Conservation (phyloP, 495 filamentous ascomycete genomes). For the Penicillium manginii region DNA sequence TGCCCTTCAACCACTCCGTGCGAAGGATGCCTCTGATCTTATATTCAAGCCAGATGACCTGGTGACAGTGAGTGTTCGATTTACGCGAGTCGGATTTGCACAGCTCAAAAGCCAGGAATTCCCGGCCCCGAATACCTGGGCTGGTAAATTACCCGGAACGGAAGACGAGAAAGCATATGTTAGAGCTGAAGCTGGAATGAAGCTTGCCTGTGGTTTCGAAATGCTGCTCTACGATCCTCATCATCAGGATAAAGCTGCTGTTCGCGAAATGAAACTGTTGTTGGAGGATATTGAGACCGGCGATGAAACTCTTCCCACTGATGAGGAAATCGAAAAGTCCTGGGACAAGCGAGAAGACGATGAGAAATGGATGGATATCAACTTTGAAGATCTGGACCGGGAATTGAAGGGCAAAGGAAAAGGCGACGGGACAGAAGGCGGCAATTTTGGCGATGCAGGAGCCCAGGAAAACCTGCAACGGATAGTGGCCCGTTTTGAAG, state of each 20-base stretch:
- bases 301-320: conserved; percentile 65
- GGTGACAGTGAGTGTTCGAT: conserved; percentile 74
- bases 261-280: conserved; percentile 73
- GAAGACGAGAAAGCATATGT: conserved; percentile 43
- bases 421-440: conserved; percentile 32
- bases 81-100: conserved; percentile 88
- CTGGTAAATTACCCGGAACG: conserved; percentile 37
- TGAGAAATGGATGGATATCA: conserved; percentile 92
- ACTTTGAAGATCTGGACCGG: conserved; percentile 83
- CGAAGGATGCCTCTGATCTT: conserved; percentile 47
- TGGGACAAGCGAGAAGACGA: conserved; percentile 76
- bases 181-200: conserved; percentile 80
- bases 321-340: conserved; percentile 65
- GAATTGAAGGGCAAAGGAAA: conserved; percentile 66
- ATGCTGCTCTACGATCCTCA: conserved; percentile 74
- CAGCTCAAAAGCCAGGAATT: conserved; percentile 94
- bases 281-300: conserved; percentile 72
- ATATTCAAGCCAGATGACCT: conserved; percentile 76
- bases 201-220: conserved; percentile 87
- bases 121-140: conserved; percentile 66
- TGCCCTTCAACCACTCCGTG: conserved; percentile 68
- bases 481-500: conserved; percentile 88
- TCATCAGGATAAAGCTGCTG: conserved; percentile 63
- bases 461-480: conserved; percentile 84
- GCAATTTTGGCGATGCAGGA: conserved; percentile 73